Percentiles rank a stretch among this genome's conserved stretches.
phyloP scores from a whole-genome alignment of 768 basidiomycete species.

The Lactarius hatsudake region DNA sequence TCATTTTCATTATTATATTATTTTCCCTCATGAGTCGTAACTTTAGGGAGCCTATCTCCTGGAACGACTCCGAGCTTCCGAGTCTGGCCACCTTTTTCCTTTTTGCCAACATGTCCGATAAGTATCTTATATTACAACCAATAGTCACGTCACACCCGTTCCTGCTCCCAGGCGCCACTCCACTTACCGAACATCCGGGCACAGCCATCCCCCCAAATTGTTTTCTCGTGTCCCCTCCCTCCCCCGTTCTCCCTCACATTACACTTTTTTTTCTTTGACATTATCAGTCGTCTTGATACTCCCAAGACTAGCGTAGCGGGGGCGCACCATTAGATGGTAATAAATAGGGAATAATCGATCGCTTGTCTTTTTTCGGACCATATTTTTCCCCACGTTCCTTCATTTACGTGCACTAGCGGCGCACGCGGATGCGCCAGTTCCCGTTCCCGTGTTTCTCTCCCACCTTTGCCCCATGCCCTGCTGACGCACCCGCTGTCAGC shows the following conservation, averaged over 20 bases:
- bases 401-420: conserved; percentile 17
- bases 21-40: conserved; percentile 23
- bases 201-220: not conserved
- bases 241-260: not conserved
- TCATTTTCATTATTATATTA: not conserved
- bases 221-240: not conserved
- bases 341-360: not conserved
- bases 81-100: conserved; percentile 2
- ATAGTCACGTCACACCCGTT: conserved; percentile 2
- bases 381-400: conserved; percentile 14
- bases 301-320: not conserved
- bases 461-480: conserved; percentile 7
- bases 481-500: conserved; percentile 18
- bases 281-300: not conserved
- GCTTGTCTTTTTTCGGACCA: not conserved
- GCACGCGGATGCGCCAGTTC: not conserved
- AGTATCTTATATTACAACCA: not conserved
- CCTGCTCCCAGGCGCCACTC: conserved; percentile 16
- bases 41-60: not conserved
- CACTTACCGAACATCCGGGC: conserved; percentile 12
- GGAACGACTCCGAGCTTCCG: conserved; percentile 5
- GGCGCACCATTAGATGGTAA: not conserved
- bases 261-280: not conserved
- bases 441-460: conserved; percentile 5
- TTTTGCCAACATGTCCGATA: not conserved